These are phyloP conservation scores for Toxicodendron radicans DNA, from an alignment of 345 rosid species.

Conservation along the genomic window DNA sequence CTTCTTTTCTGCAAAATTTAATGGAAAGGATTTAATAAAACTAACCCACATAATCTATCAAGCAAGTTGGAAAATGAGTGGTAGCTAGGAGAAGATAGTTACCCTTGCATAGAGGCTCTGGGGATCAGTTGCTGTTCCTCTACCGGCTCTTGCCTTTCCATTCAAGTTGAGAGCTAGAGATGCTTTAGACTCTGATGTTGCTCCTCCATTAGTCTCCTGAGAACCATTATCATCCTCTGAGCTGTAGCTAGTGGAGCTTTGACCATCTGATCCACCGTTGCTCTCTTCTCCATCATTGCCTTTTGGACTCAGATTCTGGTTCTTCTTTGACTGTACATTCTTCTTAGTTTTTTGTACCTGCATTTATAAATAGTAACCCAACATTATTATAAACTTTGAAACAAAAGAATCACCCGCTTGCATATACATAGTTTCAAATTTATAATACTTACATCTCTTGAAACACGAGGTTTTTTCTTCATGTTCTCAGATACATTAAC, in stretches of 20 bases:
- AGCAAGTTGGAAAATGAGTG: not conserved
- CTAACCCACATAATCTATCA: not conserved
- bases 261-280: slow-evolving; percentile 50
- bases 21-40: not conserved
- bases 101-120: slow-evolving; percentile 97
- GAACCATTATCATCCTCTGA: slow-evolving; percentile 70
- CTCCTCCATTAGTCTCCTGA: slow-evolving; percentile 33
- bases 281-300: slow-evolving; percentile 37
- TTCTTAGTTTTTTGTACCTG: slow-evolving; percentile 32
- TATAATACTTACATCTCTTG: slow-evolving; percentile 41
- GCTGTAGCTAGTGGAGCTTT: slow-evolving; percentile 48
- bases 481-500: slow-evolving; percentile 25
- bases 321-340: slow-evolving; percentile 41
- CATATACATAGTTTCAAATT: not conserved
- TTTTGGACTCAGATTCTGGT: slow-evolving; percentile 31
- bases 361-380: not conserved
- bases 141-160: slow-evolving; percentile 66
- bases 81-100: slow-evolving; percentile 6
- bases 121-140: slow-evolving; percentile 94
- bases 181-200: slow-evolving; percentile 28
- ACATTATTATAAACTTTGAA: not conserved
- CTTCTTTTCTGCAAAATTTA: slow-evolving; percentile 67
- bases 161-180: slow-evolving; percentile 43
- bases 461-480: slow-evolving; percentile 38
- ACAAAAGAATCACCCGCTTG: not conserved